A percentile compares a stretch with the other conserved stretches of the same genome.
Evolutionary conservation across 225 moss, liverwort and hornwort genomes (phyloP).

Genomic region (Lunularia cruciata): DNA sequence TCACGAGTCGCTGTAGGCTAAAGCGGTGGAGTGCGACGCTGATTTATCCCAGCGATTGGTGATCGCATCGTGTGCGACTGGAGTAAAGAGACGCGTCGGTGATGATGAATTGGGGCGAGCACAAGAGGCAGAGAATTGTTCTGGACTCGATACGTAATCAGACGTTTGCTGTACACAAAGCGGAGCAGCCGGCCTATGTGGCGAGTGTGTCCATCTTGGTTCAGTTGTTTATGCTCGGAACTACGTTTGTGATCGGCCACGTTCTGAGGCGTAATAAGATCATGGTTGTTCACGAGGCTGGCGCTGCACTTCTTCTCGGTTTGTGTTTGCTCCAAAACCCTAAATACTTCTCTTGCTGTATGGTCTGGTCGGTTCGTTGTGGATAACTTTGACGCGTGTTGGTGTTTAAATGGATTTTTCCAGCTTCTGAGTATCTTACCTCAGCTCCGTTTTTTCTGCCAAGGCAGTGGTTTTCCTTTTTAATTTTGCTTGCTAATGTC

Average conservation of each 20-base stretch:
- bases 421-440: too few relatives aligned
- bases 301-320: conserved; percentile 84
- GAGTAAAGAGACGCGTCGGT: not conserved
- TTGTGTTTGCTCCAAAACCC: not conserved
- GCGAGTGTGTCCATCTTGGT: conserved; percentile 83
- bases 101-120: conserved; percentile 10
- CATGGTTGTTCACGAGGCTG: conserved; percentile 77
- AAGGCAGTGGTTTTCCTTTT: too few relatives aligned
- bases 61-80: not conserved
- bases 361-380: too few relatives aligned
- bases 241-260: conserved; percentile 74
- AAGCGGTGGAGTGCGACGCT: not conserved
- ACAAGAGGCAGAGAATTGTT: not conserved
- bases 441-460: too few relatives aligned
- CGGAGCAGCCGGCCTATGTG: conserved; percentile 40
- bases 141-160: not conserved
- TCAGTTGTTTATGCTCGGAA: conserved; percentile 70
- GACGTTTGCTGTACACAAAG: conserved; percentile 9
- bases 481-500: too few relatives aligned
- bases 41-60: not conserved
- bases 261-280: conserved; percentile 70
- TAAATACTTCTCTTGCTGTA: too few relatives aligned
- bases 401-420: too few relatives aligned
- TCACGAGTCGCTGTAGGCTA: not conserved
- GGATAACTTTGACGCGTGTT: too few relatives aligned